These are phyloP conservation scores for Albatrellus ellisii DNA, from an alignment of 768 basidiomycete genomes.

Conservation along the genomic window DNA sequence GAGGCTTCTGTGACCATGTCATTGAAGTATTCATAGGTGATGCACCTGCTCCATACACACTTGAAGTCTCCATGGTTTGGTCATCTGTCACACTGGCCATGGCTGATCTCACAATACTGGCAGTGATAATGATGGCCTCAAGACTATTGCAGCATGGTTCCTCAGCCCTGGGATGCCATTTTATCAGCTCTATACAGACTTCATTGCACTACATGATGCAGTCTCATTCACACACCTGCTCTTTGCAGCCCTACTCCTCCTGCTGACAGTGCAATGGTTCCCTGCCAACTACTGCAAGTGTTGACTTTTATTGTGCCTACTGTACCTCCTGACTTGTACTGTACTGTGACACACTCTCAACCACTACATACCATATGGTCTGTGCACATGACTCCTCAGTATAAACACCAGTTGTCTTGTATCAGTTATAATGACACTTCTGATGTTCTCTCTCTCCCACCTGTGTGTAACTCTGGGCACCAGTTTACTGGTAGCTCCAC, in stretches of 20 bases:
- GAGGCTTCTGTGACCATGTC: slow-evolving; percentile 82
- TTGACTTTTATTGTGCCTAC: too few species aligned
- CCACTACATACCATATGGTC: too few species aligned
- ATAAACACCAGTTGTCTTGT: too few species aligned
- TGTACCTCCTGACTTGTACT: too few species aligned
- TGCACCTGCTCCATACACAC: slow-evolving; percentile 44
- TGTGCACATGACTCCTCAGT: too few species aligned
- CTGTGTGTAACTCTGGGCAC: too few species aligned
- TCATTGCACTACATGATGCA: slow-evolving; percentile 80
- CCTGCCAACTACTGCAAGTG: slow-evolving; percentile 72
- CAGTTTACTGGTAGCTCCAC: too few species aligned
- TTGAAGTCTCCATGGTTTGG: slow-evolving; percentile 18
- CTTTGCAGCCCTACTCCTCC: slow-evolving; percentile 65
- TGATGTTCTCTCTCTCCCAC: too few species aligned
- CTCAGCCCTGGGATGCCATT: slow-evolving; percentile 64
- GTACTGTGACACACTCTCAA: too few species aligned
- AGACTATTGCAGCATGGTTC: slow-evolving; percentile 40
- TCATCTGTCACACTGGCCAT: slow-evolving; percentile 12
- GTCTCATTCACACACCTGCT: slow-evolving; percentile 74
- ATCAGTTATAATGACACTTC: too few species aligned
- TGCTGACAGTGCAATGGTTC: slow-evolving; percentile 66
- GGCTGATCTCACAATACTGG: too few species aligned
- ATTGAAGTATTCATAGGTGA: slow-evolving; percentile 47
- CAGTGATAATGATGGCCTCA: slow-evolving; percentile 23
- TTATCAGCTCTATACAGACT: slow-evolving; percentile 89